These are phyloP conservation scores for Boletus smithii DNA, from an alignment of 1,284 basidiomycete genomes.

Conservation along the genomic window DNA sequence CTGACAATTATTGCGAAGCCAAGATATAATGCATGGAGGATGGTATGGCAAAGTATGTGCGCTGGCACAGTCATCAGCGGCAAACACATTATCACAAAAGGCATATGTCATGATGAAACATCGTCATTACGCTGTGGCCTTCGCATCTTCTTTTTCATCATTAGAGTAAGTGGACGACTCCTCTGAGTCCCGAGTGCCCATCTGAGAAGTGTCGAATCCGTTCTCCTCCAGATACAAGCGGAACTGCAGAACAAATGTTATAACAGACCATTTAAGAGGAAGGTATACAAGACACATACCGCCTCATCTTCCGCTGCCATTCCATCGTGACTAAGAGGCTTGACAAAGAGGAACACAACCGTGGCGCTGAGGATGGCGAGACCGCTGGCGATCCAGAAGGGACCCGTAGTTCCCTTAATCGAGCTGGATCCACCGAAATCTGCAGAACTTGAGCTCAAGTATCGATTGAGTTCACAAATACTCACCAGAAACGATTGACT, in stretches of 20 bases:
- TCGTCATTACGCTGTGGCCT: conserved; percentile 11
- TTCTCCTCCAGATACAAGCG: conserved; percentile 72
- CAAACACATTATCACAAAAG: not conserved
- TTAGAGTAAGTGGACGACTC: conserved; percentile 14
- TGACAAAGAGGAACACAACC: conserved; percentile 73
- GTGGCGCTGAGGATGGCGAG: conserved; percentile 78
- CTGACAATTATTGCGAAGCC: too few species aligned
- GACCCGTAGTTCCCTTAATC: conserved; percentile 66
- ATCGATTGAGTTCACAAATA: not conserved
- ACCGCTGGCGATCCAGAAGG: conserved; percentile 79
- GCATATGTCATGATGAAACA: conserved; percentile 1
- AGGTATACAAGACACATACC: conserved; percentile 12
- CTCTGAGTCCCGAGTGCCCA: conserved; percentile 48
- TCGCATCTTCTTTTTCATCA: conserved; percentile 21
- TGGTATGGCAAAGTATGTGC: not conserved
- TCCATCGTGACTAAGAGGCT: conserved; percentile 71
- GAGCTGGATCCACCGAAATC: conserved; percentile 57
- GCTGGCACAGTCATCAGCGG: not conserved
- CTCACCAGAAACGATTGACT: conserved; percentile 61
- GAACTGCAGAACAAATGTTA: conserved; percentile 47
- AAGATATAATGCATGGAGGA: too few species aligned
- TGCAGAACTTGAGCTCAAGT: conserved; percentile 23
- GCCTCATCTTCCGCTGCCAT: conserved; percentile 73
- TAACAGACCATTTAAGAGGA: not conserved
- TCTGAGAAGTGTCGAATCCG: conserved; percentile 71